Base-by-base conservation (phyloP, 2,329 filamentous ascomycete genomes). In the Orbilia blumenaviensis region DNA sequence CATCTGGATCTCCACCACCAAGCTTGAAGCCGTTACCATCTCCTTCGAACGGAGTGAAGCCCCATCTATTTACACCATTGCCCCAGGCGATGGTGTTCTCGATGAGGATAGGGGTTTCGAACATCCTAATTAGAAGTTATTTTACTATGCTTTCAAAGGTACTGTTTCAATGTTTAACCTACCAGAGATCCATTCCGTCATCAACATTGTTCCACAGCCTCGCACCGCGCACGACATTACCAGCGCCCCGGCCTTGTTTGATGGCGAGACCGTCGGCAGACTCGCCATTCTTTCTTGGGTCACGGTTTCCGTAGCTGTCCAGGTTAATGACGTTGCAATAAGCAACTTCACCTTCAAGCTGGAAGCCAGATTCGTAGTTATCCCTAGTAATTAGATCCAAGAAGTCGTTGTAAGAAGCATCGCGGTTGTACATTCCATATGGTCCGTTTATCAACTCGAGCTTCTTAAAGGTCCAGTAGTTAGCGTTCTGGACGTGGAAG, bases 131-230 rank as follows among this genome's bases (percentile, higher is more conserved):
- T 12, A 42, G n/a, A 9, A 6, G 12, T 29, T 41, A 77, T 6
- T 67, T 44, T 6, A 9, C 16, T 12, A 10, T 29, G 10, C 14
- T 29, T 25, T n/a, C 0, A 34, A 18, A 34, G 56, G 61, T 81
- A 78, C 23, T 78, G 44, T 79, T 78, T 18, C 16, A 21, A 36
- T 21, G 25, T 2, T 10, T 27, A 5, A 12, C 61, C 16, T 41
- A 73, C 80, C 68, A 85, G 0, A 86, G 80, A 77, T 86, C 84
- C 3, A 86, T 80, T 0, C 85, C 85, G 62, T 86, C 85, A 41
- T 86, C 85, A 5, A 86, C 85, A 32, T 86, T 86, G 63, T 86
- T 83, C 84, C 84, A 86, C 0, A 86, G 81, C 16, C 85, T 83
- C 0, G 84, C 83, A 4, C 84, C 84, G 27, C 83, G 82, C 5